A percentile compares a stretch with the other conserved stretches of the same genome.
Conservation (phyloP, 2,329 filamentous ascomycete species). For the Xylaria sp. region DNA sequence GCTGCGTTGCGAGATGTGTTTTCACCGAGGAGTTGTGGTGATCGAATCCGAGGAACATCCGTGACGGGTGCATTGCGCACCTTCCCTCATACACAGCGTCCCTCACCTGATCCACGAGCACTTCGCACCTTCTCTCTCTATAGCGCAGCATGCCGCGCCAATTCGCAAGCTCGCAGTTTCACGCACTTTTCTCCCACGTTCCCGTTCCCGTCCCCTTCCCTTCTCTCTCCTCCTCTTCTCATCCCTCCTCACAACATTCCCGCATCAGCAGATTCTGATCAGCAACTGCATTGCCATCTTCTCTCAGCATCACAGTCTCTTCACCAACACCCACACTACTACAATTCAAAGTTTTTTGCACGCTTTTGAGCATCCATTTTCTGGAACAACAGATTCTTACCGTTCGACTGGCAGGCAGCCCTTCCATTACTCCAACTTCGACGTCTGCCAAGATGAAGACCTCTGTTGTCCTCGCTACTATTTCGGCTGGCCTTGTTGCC, state of each 20-base stretch:
- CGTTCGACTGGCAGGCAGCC: constrained; percentile 27
- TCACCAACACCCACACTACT: constrained; percentile 25
- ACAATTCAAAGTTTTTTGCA: constrained; percentile 38
- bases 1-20: not conserved
- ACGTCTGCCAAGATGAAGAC: constrained; percentile 56
- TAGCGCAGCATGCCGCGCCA: not conserved
- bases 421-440: constrained; percentile 15
- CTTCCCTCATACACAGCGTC: constrained; percentile 5
- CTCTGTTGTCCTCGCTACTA: constrained; percentile 49
- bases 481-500: constrained; percentile 47
- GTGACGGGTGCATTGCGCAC: not conserved
- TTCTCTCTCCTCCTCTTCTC: constrained; percentile 13
- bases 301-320: constrained; percentile 34
- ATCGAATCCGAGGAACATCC: not conserved
- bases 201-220: constrained; percentile 13
- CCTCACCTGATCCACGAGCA: not conserved
- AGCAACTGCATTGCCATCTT: constrained; percentile 35
- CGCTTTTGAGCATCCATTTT: constrained; percentile 43
- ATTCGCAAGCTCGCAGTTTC: constrained; percentile 6
- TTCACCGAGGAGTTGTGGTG: not conserved
- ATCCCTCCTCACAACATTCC: constrained; percentile 26
- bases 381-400: constrained; percentile 42
- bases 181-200: constrained; percentile 1
- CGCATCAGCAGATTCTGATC: constrained; percentile 30
- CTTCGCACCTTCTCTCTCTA: constrained; percentile 9